Evolutionary conservation across 176 grass and related monocot genomes (phyloP).

Genomic region (Puccinellia tenuiflora): DNA sequence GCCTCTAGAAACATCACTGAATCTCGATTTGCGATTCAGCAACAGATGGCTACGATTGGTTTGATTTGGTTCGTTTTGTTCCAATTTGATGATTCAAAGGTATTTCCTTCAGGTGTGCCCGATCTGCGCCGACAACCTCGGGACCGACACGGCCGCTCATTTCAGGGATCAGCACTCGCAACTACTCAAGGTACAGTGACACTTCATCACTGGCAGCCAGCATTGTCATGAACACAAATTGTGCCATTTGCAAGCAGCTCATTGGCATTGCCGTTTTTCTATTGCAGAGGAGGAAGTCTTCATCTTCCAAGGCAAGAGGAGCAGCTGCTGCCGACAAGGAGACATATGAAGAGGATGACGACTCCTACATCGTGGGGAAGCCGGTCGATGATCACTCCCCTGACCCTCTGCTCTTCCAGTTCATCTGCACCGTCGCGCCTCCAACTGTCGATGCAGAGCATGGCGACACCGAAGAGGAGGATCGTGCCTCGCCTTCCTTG

Average conservation of each 20-base stretch:
- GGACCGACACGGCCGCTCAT: slow-evolving; percentile 38
- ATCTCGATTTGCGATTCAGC: too few species aligned
- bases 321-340: slow-evolving; percentile 17
- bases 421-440: slow-evolving; percentile 29
- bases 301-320: slow-evolving; percentile 24
- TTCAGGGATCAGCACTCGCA: slow-evolving; percentile 46
- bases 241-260: background rate
- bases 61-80: background rate
- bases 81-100: slow-evolving; percentile 5
- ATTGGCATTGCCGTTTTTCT: background rate
- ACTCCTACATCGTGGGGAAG: slow-evolving; percentile 5
- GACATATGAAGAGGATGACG: background rate
- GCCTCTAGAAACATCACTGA: too few species aligned
- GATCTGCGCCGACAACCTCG: slow-evolving; percentile 50
- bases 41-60: too few species aligned
- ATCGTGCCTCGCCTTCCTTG: background rate
- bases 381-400: slow-evolving; percentile 9
- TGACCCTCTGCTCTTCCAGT: slow-evolving; percentile 51
- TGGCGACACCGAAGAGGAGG: background rate
- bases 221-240: background rate
- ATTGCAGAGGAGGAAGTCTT: slow-evolving; percentile 53
- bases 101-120: slow-evolving; percentile 45
- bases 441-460: background rate
- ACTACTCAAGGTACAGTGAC: slow-evolving; percentile 33
- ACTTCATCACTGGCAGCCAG: too few species aligned